Evolutionary conservation across 768 basidiomycete species (phyloP), one percentile per base, ranked within the genome.

Genomic region (Termitomyces heimii): DNA sequence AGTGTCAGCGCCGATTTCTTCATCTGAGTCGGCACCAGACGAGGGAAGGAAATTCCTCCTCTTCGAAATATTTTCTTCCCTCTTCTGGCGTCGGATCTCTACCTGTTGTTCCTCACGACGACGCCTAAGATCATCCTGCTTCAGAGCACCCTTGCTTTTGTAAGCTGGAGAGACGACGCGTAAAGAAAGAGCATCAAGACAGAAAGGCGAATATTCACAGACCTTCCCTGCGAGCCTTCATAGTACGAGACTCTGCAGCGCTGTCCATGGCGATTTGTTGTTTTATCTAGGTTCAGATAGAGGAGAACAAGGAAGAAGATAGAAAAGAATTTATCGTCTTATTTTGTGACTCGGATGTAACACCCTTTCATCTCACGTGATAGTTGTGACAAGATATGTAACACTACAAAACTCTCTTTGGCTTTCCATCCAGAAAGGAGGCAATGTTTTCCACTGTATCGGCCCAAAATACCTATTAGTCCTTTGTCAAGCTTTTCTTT

Each of bases 41-140:
- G 83, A 79, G 35, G 93, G 86, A 56, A 94, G 80, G 69, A 96
- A 92, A 73, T 98, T 98, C 61, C 97, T 82, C 72, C 97, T 83
- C 80, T 99, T 99, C 58, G 95, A 92, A 60, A 98, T 95, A 71
- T 94, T 95, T 74, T 99, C 97, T 71, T 99, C 97, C 65, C 97
- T 82, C 77, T 98, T 98, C 77, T 96, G 93, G 69, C 94, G 84
- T 70, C 97, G 83, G 80, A 99, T 98, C 81, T 98, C 97, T 56
- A 99, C 97, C 68, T 98, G 95, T 70, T 96, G 93, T 71, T 99
- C 95, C 72, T 98, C 97, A 58, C 97, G 86, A 71, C 96, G 88
- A 74, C 94, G 88, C 65, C 96, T 86, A 65, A 98, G 89, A 71
- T 98, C 93, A 59, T 96, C 93, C 65, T 85, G 86, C 72, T 93